phyloP scores from a whole-genome alignment of 2,329 filamentous ascomycete species.

The Scleromitrula shiraiana region DNA sequence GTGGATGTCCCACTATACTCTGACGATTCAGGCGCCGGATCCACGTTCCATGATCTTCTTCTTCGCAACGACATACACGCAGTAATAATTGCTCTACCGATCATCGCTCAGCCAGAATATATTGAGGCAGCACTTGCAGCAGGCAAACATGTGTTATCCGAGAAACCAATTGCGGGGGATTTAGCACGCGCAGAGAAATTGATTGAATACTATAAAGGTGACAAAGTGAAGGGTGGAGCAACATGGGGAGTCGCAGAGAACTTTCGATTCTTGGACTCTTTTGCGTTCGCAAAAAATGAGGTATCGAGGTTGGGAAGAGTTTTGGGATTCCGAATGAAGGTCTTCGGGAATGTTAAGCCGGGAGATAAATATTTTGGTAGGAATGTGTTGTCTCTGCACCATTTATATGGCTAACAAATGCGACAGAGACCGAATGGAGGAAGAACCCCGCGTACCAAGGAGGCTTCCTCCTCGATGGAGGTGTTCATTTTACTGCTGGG shows the following conservation, averaged over 20 bases:
- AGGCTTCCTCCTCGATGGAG: slow-evolving; percentile 68
- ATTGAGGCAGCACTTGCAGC: slow-evolving; percentile 41
- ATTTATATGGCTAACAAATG: not conserved
- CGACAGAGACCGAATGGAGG: slow-evolving; percentile 48
- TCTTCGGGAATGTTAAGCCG: slow-evolving; percentile 37
- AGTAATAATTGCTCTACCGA: slow-evolving; percentile 40
- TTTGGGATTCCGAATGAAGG: slow-evolving; percentile 43
- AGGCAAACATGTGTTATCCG: slow-evolving; percentile 46
- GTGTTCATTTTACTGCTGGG: slow-evolving; percentile 63
- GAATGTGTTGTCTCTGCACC: no score
- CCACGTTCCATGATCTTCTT: slow-evolving; percentile 36
- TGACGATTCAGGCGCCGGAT: slow-evolving; percentile 26
- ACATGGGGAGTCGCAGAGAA: slow-evolving; percentile 64
- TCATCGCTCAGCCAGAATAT: slow-evolving; percentile 39
- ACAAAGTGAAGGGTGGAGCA: slow-evolving; percentile 29
- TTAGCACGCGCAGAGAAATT: slow-evolving; percentile 40
- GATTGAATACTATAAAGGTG: slow-evolving; percentile 37
- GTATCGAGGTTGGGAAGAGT: slow-evolving; percentile 45
- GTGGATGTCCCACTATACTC: slow-evolving; percentile 33
- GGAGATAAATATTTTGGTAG: slow-evolving; percentile 39
- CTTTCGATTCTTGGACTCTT: slow-evolving; percentile 54
- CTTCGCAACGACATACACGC: slow-evolving; percentile 28
- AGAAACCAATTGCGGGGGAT: slow-evolving; percentile 47
- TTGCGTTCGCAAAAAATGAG: slow-evolving; percentile 42
- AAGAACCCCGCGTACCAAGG: slow-evolving; percentile 64